These are phyloP conservation scores for Lachnellula hyalina DNA, from an alignment of 2,329 filamentous ascomycete species.

Conservation along the genomic window DNA sequence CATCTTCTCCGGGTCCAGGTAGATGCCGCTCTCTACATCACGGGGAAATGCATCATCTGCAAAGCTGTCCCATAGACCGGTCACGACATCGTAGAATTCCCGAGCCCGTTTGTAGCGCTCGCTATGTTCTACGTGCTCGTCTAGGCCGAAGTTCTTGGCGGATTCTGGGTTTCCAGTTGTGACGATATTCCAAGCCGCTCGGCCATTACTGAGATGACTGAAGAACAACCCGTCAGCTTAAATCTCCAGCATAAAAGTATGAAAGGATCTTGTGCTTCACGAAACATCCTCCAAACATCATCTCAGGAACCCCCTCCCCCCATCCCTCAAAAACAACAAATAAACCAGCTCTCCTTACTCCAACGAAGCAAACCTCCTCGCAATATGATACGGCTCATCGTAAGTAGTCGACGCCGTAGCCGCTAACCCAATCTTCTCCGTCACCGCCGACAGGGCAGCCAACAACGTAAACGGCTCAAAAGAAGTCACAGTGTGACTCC, in stretches of 20 bases:
- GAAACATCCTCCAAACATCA: too few species aligned
- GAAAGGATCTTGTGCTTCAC: too few species aligned
- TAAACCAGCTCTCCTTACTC: constrained; percentile 33
- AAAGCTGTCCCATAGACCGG: constrained; percentile 62
- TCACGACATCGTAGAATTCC: constrained; percentile 60
- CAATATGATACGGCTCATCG: constrained; percentile 62
- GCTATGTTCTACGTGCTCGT: constrained; percentile 45
- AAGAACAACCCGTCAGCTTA: too few species aligned
- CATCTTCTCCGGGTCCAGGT: constrained; percentile 51
- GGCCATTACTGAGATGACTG: constrained; percentile 53
- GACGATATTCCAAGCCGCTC: constrained; percentile 59
- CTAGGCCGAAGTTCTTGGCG: constrained; percentile 44
- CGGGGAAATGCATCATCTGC: constrained; percentile 62
- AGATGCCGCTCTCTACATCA: constrained; percentile 53
- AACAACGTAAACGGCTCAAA: constrained; percentile 60
- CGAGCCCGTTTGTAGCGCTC: constrained; percentile 58
- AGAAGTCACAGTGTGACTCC: constrained; percentile 57
- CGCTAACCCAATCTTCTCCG: constrained; percentile 58
- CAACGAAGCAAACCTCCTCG: constrained; percentile 55
- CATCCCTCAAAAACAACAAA: too few species aligned
- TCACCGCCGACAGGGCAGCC: constrained; percentile 61
- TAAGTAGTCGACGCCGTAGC: constrained; percentile 63
- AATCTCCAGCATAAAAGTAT: too few species aligned
- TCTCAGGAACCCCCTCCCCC: too few species aligned
- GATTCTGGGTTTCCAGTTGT: constrained; percentile 49